Base-by-base conservation (phyloP, 2,329 filamentous ascomycete species). In the Hypoxylon sp. region DNA sequence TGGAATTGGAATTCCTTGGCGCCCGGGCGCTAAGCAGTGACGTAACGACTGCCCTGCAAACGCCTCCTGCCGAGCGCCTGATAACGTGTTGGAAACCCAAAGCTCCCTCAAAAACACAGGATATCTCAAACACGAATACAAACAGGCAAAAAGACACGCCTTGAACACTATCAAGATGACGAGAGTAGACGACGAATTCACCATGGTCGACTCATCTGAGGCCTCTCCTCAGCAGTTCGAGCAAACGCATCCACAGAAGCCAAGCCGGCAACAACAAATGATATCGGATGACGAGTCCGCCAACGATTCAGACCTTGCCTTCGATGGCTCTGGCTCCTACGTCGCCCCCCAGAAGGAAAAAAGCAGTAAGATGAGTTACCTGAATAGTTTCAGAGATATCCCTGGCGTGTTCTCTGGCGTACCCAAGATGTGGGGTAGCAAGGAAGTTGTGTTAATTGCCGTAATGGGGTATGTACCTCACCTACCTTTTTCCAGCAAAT, bases 381-480 rank as follows among this genome's bases (percentile, higher is more conserved):
- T 34, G 13, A 2, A 11, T 34, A 13, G 4, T 19, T 1, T 28
- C 11, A 5, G 20, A 48, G 44, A 28, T 48, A 28, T 48, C 28
- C 24, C 22, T 15, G 46, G 24, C n/a, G 4, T 37, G 17, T n/a
- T n/a, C n/a, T n/a, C 26, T 22, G 49, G 41, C 51, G 39, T 34
- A 55, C 32, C 15, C 20, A 26, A 55, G 3, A 52, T 11, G 13
- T 17, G 10, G 50, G 20, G 10, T 15, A 55, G 43, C 11, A 47
- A 55, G 11, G 30, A 56, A 24, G 43, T 56, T 15, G 32, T 37
- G 32, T 28, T 56, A 32, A 48, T 56, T 28, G 53, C 53, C 30
- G 53, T 56, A 43, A 56, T 56, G 53, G 53, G 53, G 53, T 56
- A 56, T 8, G 53, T 37, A 37, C 32, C 13, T 37, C n/a, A n/a